Conservation (phyloP, 2,329 filamentous ascomycete species). For the Diaporthe humulicola region DNA sequence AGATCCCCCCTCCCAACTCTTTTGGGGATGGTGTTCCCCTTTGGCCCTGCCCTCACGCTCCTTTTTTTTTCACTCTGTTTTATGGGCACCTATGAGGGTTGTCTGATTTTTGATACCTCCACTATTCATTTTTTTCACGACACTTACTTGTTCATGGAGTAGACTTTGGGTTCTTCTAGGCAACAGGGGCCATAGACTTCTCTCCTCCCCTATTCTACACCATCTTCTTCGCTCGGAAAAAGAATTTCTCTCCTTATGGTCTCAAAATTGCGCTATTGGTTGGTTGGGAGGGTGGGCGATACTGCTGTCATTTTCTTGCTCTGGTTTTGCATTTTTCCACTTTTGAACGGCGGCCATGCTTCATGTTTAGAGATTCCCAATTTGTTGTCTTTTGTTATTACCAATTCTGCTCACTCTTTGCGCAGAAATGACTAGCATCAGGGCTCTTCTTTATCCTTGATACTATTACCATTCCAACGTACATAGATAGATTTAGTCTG, state of each 20-base stretch:
- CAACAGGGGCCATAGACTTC: conserved; percentile 2
- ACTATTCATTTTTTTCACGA: background rate
- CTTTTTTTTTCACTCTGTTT: background rate
- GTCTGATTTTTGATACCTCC: background rate
- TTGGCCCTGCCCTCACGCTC: background rate
- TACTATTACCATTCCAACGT: conserved; percentile 1
- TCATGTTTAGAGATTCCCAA: conserved; percentile 36
- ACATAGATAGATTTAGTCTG: conserved; percentile 34
- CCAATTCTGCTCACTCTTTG: background rate
- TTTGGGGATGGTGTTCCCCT: background rate
- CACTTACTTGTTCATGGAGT: background rate
- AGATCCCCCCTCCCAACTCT: conserved; percentile 3
- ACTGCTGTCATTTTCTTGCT: background rate
- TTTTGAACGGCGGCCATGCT: background rate
- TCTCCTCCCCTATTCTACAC: background rate
- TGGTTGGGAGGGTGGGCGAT: background rate
- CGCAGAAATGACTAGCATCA: background rate
- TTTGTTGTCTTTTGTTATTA: background rate
- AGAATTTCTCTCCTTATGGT: background rate
- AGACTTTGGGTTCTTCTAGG: conserved; percentile 4
- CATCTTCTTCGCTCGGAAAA: conserved; percentile 21
- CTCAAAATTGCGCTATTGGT: conserved; percentile 1
- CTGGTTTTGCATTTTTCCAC: background rate
- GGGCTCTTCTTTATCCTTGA: background rate
- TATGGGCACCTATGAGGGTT: background rate